Evolutionary conservation across 2,329 filamentous ascomycete species (phyloP), one percentile per base, ranked within the genome.

Genomic region (Lasiodiplodia sp.): DNA sequence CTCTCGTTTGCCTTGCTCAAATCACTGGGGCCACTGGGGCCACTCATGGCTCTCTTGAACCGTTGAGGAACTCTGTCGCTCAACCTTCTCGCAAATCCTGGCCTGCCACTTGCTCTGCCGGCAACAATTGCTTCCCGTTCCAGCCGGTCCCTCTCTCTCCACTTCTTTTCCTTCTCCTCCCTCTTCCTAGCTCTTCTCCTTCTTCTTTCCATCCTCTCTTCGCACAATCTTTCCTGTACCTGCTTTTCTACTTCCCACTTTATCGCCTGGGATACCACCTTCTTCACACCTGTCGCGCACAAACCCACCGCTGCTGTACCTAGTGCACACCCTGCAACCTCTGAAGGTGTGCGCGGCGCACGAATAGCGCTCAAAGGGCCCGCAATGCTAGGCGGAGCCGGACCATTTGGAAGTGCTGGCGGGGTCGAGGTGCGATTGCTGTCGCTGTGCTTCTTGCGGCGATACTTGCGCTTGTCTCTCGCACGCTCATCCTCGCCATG

Each of bases 211-310:
- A 63, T 37, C 18, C 18, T 31, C 58, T 63, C 58, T 44, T 63
- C 58, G 25, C 18, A 23, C 40, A 63, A 23, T 25, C 58, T 49
- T 16, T 63, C 58, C 28, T 63, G 37, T 25, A 63, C 58, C 40
- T 51, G 40, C 28, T 51, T 63, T 25, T 63, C 58, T 18, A 63
- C 58, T 28, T 63, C 58, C 58, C 40, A 49, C 28, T 49, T 63
- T 18, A 63, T 51, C 23, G 37, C 58, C 16, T 63, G 37, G 10
- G 23, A 23, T 10, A 63, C 58, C n/a, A 51, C 58, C 23, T 34
- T 51, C 44, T 63, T 63, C n/a, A 63, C 58, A 2, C 58, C 40
- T 25, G 58, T 44, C 14, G 40, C 40, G 14, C 58, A 63, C 40
- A 63, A 12, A 11, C 58, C 58, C 28, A 51, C 40, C 23, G 44